Percentiles rank a stretch among this genome's conserved stretches.
Conservation (phyloP, 805 yeast genomes). For the Yarrowia osloensis region DNA sequence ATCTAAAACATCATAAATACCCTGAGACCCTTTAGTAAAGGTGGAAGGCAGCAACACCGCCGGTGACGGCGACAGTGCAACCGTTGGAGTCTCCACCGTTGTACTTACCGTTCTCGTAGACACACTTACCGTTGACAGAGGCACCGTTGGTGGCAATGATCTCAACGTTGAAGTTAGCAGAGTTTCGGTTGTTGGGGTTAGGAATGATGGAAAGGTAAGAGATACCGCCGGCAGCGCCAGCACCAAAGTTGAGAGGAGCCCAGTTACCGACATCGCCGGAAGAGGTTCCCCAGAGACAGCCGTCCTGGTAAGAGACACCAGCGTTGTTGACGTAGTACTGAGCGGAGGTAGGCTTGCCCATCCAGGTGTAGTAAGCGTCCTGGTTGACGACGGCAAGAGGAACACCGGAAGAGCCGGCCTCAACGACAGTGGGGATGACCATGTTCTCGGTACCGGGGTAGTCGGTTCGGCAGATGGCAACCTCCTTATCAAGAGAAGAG, state of each 20-base stretch:
- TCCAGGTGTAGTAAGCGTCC: conserved; percentile 77
- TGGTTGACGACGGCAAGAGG: conserved; percentile 75
- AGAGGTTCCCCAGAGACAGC: conserved; percentile 88
- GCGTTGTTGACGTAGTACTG: conserved; percentile 98
- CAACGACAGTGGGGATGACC: conserved; percentile 88
- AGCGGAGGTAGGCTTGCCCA: conserved; percentile 80
- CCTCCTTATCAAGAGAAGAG: conserved; percentile 60
- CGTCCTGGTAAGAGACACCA: conserved; percentile 85
- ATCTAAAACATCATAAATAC: conserved; percentile 30
- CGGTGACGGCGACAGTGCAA: conserved; percentile 88
- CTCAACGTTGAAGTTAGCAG: conserved; percentile 73
- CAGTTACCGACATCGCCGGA: conserved; percentile 91
- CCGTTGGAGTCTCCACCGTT: conserved; percentile 72
- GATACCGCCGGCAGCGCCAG: conserved; percentile 73
- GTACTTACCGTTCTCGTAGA: conserved; percentile 75
- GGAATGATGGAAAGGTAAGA: conserved; percentile 90
- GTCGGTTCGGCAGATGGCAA: conserved; percentile 96
- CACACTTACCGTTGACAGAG: conserved; percentile 70
- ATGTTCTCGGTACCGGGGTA: conserved; percentile 99
- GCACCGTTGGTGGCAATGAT: conserved; percentile 72
- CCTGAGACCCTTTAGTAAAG: conserved; percentile 50
- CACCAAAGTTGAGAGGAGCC: conserved; percentile 96
- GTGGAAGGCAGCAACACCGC: conserved; percentile 82
- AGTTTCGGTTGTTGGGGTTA: conserved; percentile 80
- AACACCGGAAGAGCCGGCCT: conserved; percentile 63